Evolutionary conservation across 768 basidiomycete species (phyloP), one percentile per base, ranked within the genome.

Genomic region (Lactarius hatsudake): DNA sequence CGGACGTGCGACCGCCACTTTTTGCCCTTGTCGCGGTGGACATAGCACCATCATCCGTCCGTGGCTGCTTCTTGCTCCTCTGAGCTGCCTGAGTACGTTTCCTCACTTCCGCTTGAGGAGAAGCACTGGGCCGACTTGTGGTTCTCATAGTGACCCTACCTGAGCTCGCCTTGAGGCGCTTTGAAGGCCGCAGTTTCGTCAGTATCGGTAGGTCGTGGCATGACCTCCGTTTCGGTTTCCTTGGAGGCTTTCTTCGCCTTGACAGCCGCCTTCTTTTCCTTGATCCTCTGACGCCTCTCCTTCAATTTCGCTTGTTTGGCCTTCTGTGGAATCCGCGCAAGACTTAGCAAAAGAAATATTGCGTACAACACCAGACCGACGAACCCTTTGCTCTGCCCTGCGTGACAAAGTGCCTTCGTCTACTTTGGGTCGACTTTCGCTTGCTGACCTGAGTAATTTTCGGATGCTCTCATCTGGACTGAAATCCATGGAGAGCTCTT

Each of bases 371-470:
- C 62, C 18, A 62, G 1, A 23, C 45, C 10, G n/a, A 72, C 81
- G 28, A 71, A 88, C 90, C 76, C 86, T 82, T 75, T 88, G 90
- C 68, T 83, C 76, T 4, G 83, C 83, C 59, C 89, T 83, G 71
- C 85, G 90, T 2, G 89, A 91, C 69, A 75, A 51, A 18, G 64
- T 30, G 12, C 56, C 66, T 6, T 56, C 57, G 18, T 66, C 62
- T 17, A 63, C 30, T 26, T 57, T 54, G 40, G 64, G 58, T 23
- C 61, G 56, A 32, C 34, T 8, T n/a, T 61, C 63, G 3, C 64
- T 58, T 20, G 61, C 65, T 5, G 43, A 55, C 42, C 73, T 71
- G 40, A 66, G 70, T 56, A 85, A 71, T 61, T 79, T 69, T 28
- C 82, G 78, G 75, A 86, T 85, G 67, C 83, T 82, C 26, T 78